Conservation (phyloP, 2,329 filamentous ascomycete species). For the Trichoderma afroharzianum region DNA sequence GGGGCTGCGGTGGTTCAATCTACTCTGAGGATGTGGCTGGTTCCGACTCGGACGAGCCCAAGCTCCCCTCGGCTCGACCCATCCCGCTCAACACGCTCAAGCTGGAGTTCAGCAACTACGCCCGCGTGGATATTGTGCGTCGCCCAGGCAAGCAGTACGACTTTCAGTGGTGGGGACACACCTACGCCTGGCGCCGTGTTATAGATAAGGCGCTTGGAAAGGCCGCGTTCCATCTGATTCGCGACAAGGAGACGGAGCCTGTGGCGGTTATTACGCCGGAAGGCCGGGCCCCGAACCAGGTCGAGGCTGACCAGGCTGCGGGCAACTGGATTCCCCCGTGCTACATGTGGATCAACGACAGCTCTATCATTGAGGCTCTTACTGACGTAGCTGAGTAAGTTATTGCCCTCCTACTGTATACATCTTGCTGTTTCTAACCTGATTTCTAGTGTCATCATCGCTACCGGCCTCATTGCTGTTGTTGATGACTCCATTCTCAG, state of each 20-base stretch:
- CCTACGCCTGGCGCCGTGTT: constrained; percentile 79
- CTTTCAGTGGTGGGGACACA: constrained; percentile 89
- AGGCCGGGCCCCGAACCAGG: constrained; percentile 66
- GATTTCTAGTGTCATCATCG: constrained; percentile 68
- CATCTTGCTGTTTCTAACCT: background rate
- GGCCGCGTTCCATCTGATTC: constrained; percentile 76
- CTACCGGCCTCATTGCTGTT: constrained; percentile 83
- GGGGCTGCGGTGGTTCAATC: constrained; percentile 10
- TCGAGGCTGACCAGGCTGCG: constrained; percentile 66
- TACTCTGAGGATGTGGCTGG: constrained; percentile 12
- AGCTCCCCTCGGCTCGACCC: constrained; percentile 28
- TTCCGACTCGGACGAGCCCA: constrained; percentile 6
- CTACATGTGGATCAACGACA: constrained; percentile 84
- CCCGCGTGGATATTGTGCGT: constrained; percentile 77
- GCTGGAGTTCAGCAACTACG: constrained; percentile 96
- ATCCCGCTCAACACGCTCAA: constrained; percentile 70
- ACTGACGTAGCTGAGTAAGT: constrained; percentile 85
- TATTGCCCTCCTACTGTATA: background rate
- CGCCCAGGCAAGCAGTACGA: constrained; percentile 74
- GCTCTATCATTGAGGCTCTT: constrained; percentile 61
- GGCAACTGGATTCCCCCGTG: constrained; percentile 90
- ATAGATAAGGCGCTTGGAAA: constrained; percentile 65
- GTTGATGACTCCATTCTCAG: constrained; percentile 89
- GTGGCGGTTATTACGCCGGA: constrained; percentile 86
- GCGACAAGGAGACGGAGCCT: constrained; percentile 56